A percentile compares a stretch with the other conserved stretches of the same genome.
These are phyloP conservation scores for Fusarium paranaense DNA, from an alignment of 2,329 filamentous ascomycete genomes.

Conservation along the genomic window DNA sequence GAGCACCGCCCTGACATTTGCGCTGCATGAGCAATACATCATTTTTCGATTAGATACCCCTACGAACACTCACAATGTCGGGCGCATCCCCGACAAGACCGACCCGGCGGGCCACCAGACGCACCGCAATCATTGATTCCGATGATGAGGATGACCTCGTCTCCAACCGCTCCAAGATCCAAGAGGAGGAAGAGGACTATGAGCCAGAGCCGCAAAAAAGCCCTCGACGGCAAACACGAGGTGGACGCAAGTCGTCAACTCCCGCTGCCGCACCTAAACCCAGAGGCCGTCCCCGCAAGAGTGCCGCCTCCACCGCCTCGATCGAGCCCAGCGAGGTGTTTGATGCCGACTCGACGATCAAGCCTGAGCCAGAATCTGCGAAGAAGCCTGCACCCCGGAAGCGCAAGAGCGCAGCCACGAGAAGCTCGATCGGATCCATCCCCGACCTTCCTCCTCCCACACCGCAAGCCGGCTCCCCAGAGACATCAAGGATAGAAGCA, in stretches of 20 bases:
- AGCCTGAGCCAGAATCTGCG: constrained; percentile 47
- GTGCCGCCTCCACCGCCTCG: constrained; percentile 45
- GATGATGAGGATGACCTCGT: constrained; percentile 77
- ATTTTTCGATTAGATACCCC: not conserved
- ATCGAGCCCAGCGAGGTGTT: constrained; percentile 52
- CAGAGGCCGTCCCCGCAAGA: constrained; percentile 58
- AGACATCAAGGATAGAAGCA: constrained; percentile 62
- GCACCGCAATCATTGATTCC: constrained; percentile 81
- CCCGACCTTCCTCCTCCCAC: constrained; percentile 55
- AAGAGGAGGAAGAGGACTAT: constrained; percentile 80
- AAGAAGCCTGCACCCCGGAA: constrained; percentile 70
- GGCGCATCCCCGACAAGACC: constrained; percentile 51
- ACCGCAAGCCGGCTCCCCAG: constrained; percentile 69
- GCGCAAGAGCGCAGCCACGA: constrained; percentile 69
- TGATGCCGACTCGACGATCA: constrained; percentile 50
- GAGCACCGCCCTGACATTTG: not conserved
- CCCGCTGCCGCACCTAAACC: constrained; percentile 57
- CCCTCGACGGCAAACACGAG: constrained; percentile 62
- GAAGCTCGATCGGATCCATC: constrained; percentile 53
- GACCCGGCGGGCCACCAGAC: constrained; percentile 65
- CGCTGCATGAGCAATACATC: not conserved
- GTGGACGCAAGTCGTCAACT: constrained; percentile 55
- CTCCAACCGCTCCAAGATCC: constrained; percentile 63
- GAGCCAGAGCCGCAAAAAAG: constrained; percentile 75
- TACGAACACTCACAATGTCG: constrained; percentile 44